Evolutionary conservation across 2,329 filamentous ascomycete genomes (phyloP).

Genomic region (Xenoacremonium recifei): DNA sequence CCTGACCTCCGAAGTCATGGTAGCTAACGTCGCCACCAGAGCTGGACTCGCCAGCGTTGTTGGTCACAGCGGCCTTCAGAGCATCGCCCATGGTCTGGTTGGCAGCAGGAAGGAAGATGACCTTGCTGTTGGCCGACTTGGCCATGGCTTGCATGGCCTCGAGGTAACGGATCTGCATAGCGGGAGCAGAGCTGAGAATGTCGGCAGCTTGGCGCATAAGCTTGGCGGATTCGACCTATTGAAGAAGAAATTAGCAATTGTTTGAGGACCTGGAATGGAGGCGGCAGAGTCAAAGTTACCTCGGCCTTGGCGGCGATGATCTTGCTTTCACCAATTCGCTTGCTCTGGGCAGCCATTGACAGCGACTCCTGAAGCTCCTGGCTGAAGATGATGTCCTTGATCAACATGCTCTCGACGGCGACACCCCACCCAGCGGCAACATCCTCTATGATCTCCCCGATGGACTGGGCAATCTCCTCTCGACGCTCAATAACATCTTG

Average conservation of each 20-base stretch:
- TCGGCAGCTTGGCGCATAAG: conserved; percentile 92
- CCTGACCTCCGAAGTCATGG: conserved; percentile 52
- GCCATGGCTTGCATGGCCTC: conserved; percentile 99
- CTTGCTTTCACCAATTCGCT: conserved; percentile 97
- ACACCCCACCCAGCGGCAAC: conserved; percentile 94
- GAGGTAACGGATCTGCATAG: conserved; percentile 97
- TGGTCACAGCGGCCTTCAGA: conserved; percentile 44
- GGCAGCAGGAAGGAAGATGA: conserved; percentile 73
- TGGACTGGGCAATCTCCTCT: conserved; percentile 93
- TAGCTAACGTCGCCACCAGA: conserved; percentile 44
- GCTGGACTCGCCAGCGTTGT: conserved; percentile 45
- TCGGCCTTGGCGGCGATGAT: conserved; percentile 96
- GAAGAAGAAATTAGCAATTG: neutral
- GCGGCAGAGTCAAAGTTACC: conserved; percentile 29
- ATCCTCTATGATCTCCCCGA: conserved; percentile 96
- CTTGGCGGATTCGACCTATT: conserved; percentile 83
- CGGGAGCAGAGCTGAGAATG: conserved; percentile 85
- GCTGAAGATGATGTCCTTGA: conserved; percentile 99
- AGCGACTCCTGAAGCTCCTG: conserved; percentile 93
- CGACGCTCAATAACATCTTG: conserved; percentile 98
- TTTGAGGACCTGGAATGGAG: neutral
- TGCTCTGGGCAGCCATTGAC: conserved; percentile 97
- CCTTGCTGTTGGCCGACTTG: conserved; percentile 85
- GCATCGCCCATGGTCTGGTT: conserved; percentile 53
- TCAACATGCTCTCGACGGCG: conserved; percentile 95